These are phyloP conservation scores for Rosa lucieae DNA, from an alignment of 306 rosid genomes.

Conservation along the genomic window DNA sequence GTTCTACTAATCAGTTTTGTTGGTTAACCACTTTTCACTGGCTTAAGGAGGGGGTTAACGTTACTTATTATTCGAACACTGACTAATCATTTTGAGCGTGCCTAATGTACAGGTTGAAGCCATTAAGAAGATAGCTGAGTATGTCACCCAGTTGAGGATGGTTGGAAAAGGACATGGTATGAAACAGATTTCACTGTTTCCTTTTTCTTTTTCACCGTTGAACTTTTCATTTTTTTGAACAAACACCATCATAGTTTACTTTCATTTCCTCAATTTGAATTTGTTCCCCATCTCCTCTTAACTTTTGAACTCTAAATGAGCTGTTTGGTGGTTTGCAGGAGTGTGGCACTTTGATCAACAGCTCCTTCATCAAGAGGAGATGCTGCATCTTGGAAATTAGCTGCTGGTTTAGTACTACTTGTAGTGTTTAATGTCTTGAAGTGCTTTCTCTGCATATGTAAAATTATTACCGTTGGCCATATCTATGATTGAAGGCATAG, in stretches of 20 bases:
- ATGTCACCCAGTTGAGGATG: slow-evolving; percentile 76
- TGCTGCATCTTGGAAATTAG: slow-evolving; percentile 26
- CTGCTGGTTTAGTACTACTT: neutral
- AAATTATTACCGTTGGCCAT: neutral
- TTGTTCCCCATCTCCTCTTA: neutral
- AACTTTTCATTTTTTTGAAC: neutral
- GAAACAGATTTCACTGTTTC: slow-evolving; percentile 13
- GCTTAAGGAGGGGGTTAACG: neutral
- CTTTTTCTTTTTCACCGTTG: neutral
- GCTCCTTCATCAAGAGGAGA: slow-evolving; percentile 55
- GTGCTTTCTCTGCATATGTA: slow-evolving; percentile 17
- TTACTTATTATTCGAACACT: neutral
- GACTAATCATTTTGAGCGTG: neutral
- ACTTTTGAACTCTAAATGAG: neutral
- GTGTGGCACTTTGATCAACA: slow-evolving; percentile 92
- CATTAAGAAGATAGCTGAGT: slow-evolving; percentile 74
- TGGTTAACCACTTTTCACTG: neutral
- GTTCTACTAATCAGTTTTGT: neutral
- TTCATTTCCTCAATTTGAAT: neutral
- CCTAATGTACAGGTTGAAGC: slow-evolving; percentile 60
- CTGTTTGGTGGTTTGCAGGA: slow-evolving; percentile 48
- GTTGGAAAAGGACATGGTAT: slow-evolving; percentile 90
- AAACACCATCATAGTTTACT: neutral
- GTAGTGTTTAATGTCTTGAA: neutral
- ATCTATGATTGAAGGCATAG: neutral